Base-by-base conservation (phyloP, 2,329 filamentous ascomycete species). In the Simplicillium sp. region DNA sequence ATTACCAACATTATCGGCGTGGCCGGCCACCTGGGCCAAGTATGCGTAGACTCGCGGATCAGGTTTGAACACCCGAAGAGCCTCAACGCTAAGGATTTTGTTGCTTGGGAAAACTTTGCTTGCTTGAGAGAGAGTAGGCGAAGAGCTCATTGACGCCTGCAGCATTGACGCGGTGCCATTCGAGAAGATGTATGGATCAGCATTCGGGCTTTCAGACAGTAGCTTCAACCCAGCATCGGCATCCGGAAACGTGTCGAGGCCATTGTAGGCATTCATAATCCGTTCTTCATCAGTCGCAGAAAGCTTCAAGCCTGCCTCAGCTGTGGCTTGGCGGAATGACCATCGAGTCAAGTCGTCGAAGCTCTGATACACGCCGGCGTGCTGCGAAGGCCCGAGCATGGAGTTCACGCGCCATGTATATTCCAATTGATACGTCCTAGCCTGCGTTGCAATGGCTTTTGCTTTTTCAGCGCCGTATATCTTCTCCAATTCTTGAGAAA, bases 401-500 rank as follows among this genome's bases (percentile, higher is more conserved):
- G 77, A 81, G 52, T 80, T 87, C 48, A 82, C 61, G 39, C 84
- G 68, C 81, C 81, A 88, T 32, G 83, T 86, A 51, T 87, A 89
- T 58, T 87, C 84, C 8, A 88, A 65, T 57, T 88, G 84, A 52
- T 82, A 82, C 25, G 72, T 70, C 42, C 84, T 68, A 75, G 83
- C 87, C 52, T 75, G 58, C 13, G 68, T 57, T 4, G 82, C 75
- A 28, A 87, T 67, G 1, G 58, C 57, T 17, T 66, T 59, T 3
- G 79, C 77, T 48, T 72, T 71, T 5, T 77, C 73, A 25, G 72
- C 56, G 7, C 73, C 78, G 50, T 78, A 78, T 42, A 79, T 59
- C 28, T 63, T 59, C 13, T 70, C 69, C 11, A 88, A 62, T 44
- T 79, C 67, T 29, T 68, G 60, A 7, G 73, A 70, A 46, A 87